Evolutionary conservation across 2,329 filamentous ascomycete species (phyloP), one percentile per base, ranked within the genome.

Genomic region (Fusarium scirpi): DNA sequence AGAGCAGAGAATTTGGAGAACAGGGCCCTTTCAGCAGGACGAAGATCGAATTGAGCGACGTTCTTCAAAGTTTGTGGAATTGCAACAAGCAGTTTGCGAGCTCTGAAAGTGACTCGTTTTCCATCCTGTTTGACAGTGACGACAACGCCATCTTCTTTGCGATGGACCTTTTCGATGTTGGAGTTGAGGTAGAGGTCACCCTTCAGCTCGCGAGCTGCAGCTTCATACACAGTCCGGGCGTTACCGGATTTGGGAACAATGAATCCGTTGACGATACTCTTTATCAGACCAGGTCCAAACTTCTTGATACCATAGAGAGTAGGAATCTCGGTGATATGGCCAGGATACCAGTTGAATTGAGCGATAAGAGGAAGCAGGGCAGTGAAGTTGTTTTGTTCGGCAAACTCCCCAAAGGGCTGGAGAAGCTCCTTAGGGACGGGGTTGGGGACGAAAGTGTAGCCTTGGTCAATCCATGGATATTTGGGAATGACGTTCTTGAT

Each of bases 381-480:
- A 3, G 22, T 58, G 32, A 74, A 74, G 22, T 66, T 48, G 40
- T 74, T 41, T 3, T 71, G 25, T 0, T 58, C 15, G 8, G 72
- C 72, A 18, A 74, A 74, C 8, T 69, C 25, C 0, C 64, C 69
- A 13, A 74, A 74, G 3, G 72, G 72, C 0, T 64, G 29, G 3
- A 47, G 47, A 5, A 74, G 69, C 20, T 74, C 72, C 8, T 73
- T 10, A 0, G 72, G 72, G 1, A 74, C 59, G 1, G 70, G 69
- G 6, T 25, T 27, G 16, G 72, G 67, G 1, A 73, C 18, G 0
- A 73, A 45, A 1, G 43, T 22, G 16, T 67, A 74, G 12, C 72
- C 72, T 16, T 71, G 48, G 22, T 74, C 72, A 8, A 74, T n/a
- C 69, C 71, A 74, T 1, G 67, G 51, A 15, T 74, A 74, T 25